A percentile compares a stretch with the other conserved stretches of the same genome.
Evolutionary conservation across 495 filamentous ascomycete species (phyloP).

Genomic region (Podospora pseudoanserina): DNA sequence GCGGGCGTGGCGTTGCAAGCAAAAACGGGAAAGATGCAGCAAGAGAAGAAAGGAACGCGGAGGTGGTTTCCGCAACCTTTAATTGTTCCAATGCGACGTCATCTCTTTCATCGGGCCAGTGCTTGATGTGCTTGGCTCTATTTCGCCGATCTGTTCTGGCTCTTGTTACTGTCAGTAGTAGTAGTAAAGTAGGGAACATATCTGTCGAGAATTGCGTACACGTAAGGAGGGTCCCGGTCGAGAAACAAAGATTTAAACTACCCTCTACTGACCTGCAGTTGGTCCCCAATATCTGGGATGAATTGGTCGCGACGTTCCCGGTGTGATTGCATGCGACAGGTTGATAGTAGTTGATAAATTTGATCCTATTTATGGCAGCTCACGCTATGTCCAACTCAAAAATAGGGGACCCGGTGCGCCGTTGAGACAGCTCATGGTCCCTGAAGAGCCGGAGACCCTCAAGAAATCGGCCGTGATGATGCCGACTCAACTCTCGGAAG

Average conservation of each 20-base stretch:
- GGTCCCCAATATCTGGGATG: background rate
- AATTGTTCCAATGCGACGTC: constrained; percentile 2
- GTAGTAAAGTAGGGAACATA: background rate
- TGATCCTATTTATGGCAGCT: constrained; percentile 5
- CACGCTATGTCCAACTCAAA: background rate
- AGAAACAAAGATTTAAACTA: background rate
- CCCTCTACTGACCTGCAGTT: background rate
- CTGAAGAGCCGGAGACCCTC: background rate
- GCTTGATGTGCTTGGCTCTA: background rate
- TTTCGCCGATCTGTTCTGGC: background rate
- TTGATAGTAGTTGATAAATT: background rate
- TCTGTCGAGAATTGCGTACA: background rate
- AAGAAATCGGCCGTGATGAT: background rate
- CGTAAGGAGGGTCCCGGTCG: background rate
- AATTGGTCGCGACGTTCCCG: background rate
- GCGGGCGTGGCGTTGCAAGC: background rate
- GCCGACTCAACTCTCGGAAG: background rate
- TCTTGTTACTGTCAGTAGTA: background rate
- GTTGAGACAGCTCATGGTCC: background rate
- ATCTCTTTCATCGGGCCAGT: background rate
- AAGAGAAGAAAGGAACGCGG: background rate
- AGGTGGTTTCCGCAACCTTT: background rate
- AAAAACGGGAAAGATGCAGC: background rate
- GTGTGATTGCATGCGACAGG: constrained; percentile 4
- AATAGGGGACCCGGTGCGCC: background rate